These are phyloP conservation scores for Acacia confusa DNA, from an alignment of 306 rosid genomes.

Conservation along the genomic window DNA sequence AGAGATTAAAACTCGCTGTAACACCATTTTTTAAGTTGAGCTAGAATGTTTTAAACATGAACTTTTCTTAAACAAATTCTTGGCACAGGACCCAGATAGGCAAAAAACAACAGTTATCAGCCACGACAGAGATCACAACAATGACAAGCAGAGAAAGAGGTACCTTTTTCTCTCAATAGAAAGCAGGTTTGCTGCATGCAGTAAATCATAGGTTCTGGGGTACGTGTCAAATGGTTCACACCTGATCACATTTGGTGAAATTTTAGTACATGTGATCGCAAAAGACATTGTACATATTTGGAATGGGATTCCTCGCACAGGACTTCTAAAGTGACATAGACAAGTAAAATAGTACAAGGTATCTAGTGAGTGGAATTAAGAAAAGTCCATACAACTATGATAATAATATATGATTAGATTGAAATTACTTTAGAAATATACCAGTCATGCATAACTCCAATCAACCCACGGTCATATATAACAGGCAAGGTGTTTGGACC, in stretches of 20 bases:
- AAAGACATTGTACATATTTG: slow-evolving; percentile 19
- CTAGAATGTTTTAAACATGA: neutral
- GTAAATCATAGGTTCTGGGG: slow-evolving; percentile 92
- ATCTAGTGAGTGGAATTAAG: slow-evolving; percentile 14
- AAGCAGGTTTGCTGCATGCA: slow-evolving; percentile 86
- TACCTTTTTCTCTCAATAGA: slow-evolving; percentile 87
- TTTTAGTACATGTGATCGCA: slow-evolving; percentile 10
- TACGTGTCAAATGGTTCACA: slow-evolving; percentile 96
- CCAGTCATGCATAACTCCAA: slow-evolving; percentile 98
- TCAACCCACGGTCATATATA: slow-evolving; percentile 89
- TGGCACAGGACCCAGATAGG: neutral
- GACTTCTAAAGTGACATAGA: neutral
- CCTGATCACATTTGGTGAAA: slow-evolving; percentile 49
- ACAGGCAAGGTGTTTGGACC: slow-evolving; percentile 96
- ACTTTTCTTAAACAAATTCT: neutral
- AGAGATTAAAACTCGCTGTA: neutral
- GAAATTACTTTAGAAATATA: slow-evolving; percentile 30
- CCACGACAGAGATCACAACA: slow-evolving; percentile 5
- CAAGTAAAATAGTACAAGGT: neutral
- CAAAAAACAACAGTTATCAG: slow-evolving; percentile 11
- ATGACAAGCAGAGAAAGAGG: slow-evolving; percentile 20
- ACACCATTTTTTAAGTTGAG: neutral
- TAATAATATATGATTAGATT: slow-evolving; percentile 5
- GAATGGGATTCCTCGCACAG: neutral
- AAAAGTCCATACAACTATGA: slow-evolving; percentile 7